Evolutionary conservation across 2,329 filamentous ascomycete species (phyloP), one percentile per base, ranked within the genome.

Genomic region (Fusarium concolor): DNA sequence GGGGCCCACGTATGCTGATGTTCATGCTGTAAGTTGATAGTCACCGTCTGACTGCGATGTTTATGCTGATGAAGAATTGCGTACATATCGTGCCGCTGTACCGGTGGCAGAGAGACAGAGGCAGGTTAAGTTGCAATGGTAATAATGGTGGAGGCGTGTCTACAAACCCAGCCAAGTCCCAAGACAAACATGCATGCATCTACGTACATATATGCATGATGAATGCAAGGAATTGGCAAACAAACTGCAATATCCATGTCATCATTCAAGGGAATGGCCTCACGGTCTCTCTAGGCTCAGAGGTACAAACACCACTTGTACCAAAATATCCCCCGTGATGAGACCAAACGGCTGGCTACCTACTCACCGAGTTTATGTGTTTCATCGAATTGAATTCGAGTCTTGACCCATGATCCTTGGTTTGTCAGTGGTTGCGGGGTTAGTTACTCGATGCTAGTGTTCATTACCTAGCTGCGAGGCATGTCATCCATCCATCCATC

Each of bases 391-490:
- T 24, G 41, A 65, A 56, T 58, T 47, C 26, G 24, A 38, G 37
- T 26, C 38, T 57, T 64, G 43, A n/a, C 50, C 33, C 56, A 61
- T 60, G 52, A 71, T 62, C 71, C 71, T 54, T 56, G 61, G 42
- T 55, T 55, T 52, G 51, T 42, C 42, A 45, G 44, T 37, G 44
- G 65, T 66, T 73, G 71, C 58, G 71, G 71, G 71, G 71, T 72
- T 68, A 70, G 71, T 72, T 68, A 61, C 56, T 63, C 54, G 60
- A 61, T 72, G 61, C 64, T 71, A 70, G 63, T 67, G 29, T 31
- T 54, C 37, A 37, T 8, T 31, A 29, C 28, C 44, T 20, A 53
- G 71, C 51, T 65, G 57, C 47, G 56, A 53, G 52, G 62, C 55
- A 62, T 66, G 66, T 58, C 70, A 68, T 58, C 52, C 44, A 64